Evolutionary conservation across 176 grass and related monocot genomes (phyloP).

Genomic region (Carex myosuroides): DNA sequence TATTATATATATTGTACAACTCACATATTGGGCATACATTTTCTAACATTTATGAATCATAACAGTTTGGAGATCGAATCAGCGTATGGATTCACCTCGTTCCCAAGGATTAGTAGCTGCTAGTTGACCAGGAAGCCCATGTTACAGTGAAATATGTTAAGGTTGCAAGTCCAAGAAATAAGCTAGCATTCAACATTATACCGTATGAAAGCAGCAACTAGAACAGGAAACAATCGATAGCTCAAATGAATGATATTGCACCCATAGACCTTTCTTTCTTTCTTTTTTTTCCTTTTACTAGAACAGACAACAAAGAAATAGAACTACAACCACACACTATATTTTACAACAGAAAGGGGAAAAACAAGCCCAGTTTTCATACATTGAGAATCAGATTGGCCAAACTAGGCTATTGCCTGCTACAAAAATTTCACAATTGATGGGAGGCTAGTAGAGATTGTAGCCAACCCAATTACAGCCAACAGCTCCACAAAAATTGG

Average conservation of each 20-base stretch:
- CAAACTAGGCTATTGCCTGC: constrained; percentile 4
- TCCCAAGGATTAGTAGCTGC: no score
- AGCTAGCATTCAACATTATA: no score
- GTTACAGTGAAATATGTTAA: no score
- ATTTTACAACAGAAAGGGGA: not conserved
- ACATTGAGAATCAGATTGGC: constrained; percentile 2
- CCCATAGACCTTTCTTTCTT: not conserved
- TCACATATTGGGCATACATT: no score
- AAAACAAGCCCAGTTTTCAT: not conserved
- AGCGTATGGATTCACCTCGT: no score
- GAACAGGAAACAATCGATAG: not conserved
- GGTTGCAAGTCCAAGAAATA: no score
- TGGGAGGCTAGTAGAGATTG: not conserved
- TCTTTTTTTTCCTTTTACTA: not conserved
- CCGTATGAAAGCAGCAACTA: not conserved
- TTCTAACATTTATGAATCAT: no score
- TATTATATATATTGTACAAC: no score
- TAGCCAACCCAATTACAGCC: constrained; percentile 1
- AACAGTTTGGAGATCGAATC: no score
- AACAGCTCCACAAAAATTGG: not conserved
- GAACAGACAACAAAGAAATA: not conserved
- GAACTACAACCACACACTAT: constrained; percentile 3
- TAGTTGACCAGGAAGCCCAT: no score
- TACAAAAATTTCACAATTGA: constrained; percentile 19
- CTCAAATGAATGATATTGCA: not conserved